Evolutionary conservation across 169 alveolate genomes (phyloP), one percentile per base, ranked within the genome.

Genomic region (Plasmodium vivax): DNA sequence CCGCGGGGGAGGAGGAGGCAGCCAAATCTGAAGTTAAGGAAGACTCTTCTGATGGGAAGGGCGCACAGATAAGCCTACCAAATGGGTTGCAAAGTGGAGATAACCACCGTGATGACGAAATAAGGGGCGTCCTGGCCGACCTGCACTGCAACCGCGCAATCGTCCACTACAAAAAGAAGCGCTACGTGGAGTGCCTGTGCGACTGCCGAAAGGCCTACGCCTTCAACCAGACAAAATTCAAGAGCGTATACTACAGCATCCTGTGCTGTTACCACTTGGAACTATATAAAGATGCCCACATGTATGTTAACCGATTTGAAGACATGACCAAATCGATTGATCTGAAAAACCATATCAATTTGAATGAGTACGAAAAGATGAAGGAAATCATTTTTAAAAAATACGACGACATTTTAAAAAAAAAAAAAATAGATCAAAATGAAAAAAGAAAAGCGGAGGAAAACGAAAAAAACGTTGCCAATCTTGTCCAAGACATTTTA

Each of bases 211-310:
- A 80, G 47, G 56, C 94, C 2, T 68, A 79, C 45, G 41, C 91
- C n/a, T 79, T 30, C 45, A 90, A 90, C 58, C 16, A 80, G 41
- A 90, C 82, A 90, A 90, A 90, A 90, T 90, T 62, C 85, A 90
- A 90, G 73, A 58, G 91, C 71, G 14, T 90, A 6, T 90, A 90
- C 47, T 80, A 74, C 62, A 41, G 91, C 36, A 79, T 79, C 32
- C 72, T 90, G 45, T 90, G 91, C 14, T 80, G 74, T 0, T 58
- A 90, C 30, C 36, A 90, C 34, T 23, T 90, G 83, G 94, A 81
- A 38, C 7, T 90, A 16, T 90, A 62, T 47, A 41, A 34, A 58
- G 94, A 90, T 36, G 88, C 94, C 10, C 71, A 45, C 43, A 81
- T 79, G 72, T 79, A 90, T 32, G 51, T 90, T 38, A 80, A 80